A percentile compares a stretch with the other conserved stretches of the same genome.
Evolutionary conservation across 1,284 basidiomycete species (phyloP).

Genomic region (Stereum hirsutum): DNA sequence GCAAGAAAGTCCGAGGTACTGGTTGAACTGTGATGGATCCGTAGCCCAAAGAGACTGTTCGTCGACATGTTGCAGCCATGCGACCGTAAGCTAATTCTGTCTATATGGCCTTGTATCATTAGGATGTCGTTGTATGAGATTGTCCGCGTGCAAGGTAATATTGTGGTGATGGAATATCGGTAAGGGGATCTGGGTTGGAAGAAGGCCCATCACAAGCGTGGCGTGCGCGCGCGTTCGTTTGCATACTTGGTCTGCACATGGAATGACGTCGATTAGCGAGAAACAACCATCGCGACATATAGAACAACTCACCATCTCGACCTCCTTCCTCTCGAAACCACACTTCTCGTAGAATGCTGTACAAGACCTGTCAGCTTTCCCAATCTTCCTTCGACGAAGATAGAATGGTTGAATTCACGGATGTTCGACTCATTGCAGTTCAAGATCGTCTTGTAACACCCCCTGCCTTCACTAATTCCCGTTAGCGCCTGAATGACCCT

Average conservation of each 20-base stretch:
- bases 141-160: no score
- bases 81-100: no score
- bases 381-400: slow-evolving; percentile 7
- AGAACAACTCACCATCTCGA: slow-evolving; percentile 65
- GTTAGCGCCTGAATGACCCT: slow-evolving; percentile 83
- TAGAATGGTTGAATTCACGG: slow-evolving; percentile 45
- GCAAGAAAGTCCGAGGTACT: no score
- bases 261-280: not conserved
- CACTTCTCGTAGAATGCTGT: slow-evolving; percentile 98
- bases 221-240: slow-evolving; percentile 28
- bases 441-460: slow-evolving; percentile 94
- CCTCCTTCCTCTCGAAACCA: slow-evolving; percentile 82
- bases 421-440: slow-evolving; percentile 92
- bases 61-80: no score
- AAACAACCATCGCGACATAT: slow-evolving; percentile 3
- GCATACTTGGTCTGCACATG: slow-evolving; percentile 44
- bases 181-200: no score
- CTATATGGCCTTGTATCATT: no score
- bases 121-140: no score
- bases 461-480: slow-evolving; percentile 63
- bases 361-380: not conserved
- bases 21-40: no score
- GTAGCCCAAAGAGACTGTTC: no score
- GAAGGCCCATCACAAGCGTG: slow-evolving; percentile 25
- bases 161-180: no score